A percentile compares a stretch with the other conserved stretches of the same genome.
These are phyloP conservation scores for Paramyrothecium roridum DNA, from an alignment of 2,329 filamentous ascomycete species.

Conservation along the genomic window DNA sequence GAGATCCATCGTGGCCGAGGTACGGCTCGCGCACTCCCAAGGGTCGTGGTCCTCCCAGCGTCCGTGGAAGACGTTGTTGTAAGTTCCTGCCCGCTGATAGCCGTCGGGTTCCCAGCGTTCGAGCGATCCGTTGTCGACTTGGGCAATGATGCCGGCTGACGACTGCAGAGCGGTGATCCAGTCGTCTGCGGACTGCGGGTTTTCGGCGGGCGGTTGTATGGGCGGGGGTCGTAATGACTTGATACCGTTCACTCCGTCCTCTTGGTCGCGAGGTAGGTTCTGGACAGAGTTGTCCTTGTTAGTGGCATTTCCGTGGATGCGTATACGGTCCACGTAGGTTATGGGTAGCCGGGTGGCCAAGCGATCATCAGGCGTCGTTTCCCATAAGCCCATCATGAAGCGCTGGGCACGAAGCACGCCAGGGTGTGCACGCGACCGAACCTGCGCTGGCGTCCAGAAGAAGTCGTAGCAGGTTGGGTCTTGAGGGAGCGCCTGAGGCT, in stretches of 20 bases:
- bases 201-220: slow-evolving; percentile 1
- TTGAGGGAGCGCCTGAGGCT: slow-evolving; percentile 22
- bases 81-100: slow-evolving; percentile 58
- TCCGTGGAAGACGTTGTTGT: slow-evolving; percentile 50
- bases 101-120: slow-evolving; percentile 71
- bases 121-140: slow-evolving; percentile 68
- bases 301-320: slow-evolving; percentile 54
- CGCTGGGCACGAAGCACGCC: slow-evolving; percentile 60
- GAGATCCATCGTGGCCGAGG: slow-evolving; percentile 50
- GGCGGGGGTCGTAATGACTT: background rate
- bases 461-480: slow-evolving; percentile 70
- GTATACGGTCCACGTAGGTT: slow-evolving; percentile 66
- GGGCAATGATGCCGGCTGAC: slow-evolving; percentile 54
- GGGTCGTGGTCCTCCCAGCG: slow-evolving; percentile 55
- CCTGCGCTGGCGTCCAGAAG: slow-evolving; percentile 70
- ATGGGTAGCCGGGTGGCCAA: slow-evolving; percentile 61
- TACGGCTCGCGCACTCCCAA: slow-evolving; percentile 51
- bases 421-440: slow-evolving; percentile 64
- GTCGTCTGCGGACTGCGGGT: slow-evolving; percentile 30
- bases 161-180: slow-evolving; percentile 38
- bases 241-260: slow-evolving; percentile 1
- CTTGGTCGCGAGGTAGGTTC: slow-evolving; percentile 12
- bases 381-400: slow-evolving; percentile 67
- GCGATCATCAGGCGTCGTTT: slow-evolving; percentile 49
- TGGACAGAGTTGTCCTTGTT: slow-evolving; percentile 19